Percentiles rank a stretch among this genome's conserved stretches.
These are phyloP conservation scores for Spinellus fusiger DNA, from an alignment of 192 early-diverging fungal species.

Conservation along the genomic window DNA sequence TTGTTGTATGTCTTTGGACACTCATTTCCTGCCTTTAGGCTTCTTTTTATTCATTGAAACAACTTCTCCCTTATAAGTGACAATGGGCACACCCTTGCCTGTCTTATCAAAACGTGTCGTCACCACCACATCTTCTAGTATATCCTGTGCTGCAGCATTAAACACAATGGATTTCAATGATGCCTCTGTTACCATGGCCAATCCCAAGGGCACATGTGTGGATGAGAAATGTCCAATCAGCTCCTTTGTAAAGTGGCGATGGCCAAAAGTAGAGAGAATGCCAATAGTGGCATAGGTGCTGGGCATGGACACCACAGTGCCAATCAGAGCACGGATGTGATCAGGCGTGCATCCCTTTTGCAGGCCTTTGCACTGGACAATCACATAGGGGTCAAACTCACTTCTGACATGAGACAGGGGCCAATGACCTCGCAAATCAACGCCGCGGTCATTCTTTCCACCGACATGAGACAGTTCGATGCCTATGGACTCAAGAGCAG, in stretches of 20 bases:
- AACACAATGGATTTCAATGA: slow-evolving; percentile 15
- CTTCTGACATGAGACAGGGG: neutral
- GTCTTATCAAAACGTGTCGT: slow-evolving; percentile 1
- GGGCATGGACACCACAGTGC: neutral
- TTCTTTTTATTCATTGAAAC: neutral
- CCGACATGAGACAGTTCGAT: slow-evolving; percentile 15
- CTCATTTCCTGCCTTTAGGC: neutral
- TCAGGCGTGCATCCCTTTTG: slow-evolving; percentile 17
- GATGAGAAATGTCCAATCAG: slow-evolving; percentile 5
- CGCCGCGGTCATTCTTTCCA: slow-evolving; percentile 14
- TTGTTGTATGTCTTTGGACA: too few species aligned
- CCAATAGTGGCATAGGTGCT: neutral
- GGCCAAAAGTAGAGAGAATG: slow-evolving; percentile 1
- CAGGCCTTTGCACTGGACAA: slow-evolving; percentile 19
- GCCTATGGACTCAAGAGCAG: neutral
- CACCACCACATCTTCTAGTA: slow-evolving; percentile 4
- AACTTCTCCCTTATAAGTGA: neutral
- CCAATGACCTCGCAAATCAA: slow-evolving; percentile 21
- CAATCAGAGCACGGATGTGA: slow-evolving; percentile 12
- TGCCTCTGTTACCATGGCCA: slow-evolving; percentile 8
- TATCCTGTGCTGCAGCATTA: slow-evolving; percentile 7
- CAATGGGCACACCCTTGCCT: neutral
- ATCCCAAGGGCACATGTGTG: slow-evolving; percentile 15
- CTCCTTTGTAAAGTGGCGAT: slow-evolving; percentile 8
- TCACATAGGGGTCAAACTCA: neutral